phyloP scores from a whole-genome alignment of 345 rosid genomes.

The Fremontodendron californicum region DNA sequence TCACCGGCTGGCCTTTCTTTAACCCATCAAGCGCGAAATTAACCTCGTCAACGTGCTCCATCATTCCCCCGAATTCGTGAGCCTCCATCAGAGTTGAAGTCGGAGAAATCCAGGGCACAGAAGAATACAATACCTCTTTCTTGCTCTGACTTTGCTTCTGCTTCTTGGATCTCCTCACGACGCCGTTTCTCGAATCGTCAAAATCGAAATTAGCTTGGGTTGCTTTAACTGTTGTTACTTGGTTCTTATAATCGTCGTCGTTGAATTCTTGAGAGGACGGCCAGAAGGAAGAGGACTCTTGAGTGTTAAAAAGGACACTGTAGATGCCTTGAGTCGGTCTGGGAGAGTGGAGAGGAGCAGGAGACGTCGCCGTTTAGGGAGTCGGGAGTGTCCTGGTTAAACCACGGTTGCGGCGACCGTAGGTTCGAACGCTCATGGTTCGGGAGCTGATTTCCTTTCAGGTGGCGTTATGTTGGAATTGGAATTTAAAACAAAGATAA shows the following conservation, averaged over 20 bases:
- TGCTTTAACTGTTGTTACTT: background rate
- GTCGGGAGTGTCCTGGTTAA: constrained; percentile 43
- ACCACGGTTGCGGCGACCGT: constrained; percentile 86
- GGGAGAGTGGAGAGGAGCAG: constrained; percentile 42
- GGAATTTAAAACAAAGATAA: constrained; percentile 13
- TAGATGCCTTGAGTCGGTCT: constrained; percentile 53
- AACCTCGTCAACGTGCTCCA: constrained; percentile 98
- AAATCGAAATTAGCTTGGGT: constrained; percentile 14
- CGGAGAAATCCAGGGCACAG: constrained; percentile 32
- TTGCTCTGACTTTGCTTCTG: constrained; percentile 31
- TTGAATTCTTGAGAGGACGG: constrained; percentile 41
- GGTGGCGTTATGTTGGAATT: constrained; percentile 12
- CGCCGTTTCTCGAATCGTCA: constrained; percentile 28
- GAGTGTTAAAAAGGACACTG: constrained; percentile 51
- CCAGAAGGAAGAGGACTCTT: constrained; percentile 66
- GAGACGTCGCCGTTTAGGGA: constrained; percentile 40
- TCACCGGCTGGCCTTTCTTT: constrained; percentile 66
- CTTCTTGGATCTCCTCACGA: constrained; percentile 50
- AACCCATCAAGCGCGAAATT: constrained; percentile 95
- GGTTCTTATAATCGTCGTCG: constrained; percentile 19
- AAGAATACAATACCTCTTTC: constrained; percentile 7
- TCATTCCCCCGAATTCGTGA: constrained; percentile 97
- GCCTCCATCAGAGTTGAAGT: constrained; percentile 92
- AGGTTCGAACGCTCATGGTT: constrained; percentile 81
- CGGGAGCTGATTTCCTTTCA: constrained; percentile 3